phyloP scores from a whole-genome alignment of 164 flowering plant genomes.

The Aristolochia contorta region DNA sequence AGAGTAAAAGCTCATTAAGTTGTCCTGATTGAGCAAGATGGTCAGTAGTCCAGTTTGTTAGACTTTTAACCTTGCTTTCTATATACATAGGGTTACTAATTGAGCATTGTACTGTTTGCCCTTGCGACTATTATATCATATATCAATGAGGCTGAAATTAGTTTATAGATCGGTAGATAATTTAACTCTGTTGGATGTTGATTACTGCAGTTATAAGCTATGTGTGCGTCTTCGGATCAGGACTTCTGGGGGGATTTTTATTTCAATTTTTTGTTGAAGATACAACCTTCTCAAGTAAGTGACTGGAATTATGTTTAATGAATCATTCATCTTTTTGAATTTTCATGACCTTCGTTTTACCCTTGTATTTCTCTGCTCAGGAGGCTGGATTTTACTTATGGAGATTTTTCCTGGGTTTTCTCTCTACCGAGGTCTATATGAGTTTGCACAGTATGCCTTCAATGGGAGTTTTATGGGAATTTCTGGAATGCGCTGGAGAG shows the following conservation, averaged over 20 bases:
- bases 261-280: conserved; percentile 56
- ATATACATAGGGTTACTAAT: no score
- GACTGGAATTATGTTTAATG: neutral
- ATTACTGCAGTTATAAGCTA: conserved; percentile 52
- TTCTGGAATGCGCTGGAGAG: conserved; percentile 74
- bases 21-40: no score
- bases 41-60: no score
- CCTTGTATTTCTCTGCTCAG: conserved; percentile 19
- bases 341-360: neutral
- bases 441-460: conserved; percentile 57
- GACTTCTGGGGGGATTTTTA: conserved; percentile 66
- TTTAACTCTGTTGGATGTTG: neutral
- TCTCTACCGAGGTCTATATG: conserved; percentile 80
- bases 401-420: conserved; percentile 88
- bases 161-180: no score
- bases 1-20: no score
- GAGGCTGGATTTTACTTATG: conserved; percentile 59
- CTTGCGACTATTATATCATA: no score
- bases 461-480: conserved; percentile 47
- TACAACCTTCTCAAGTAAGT: conserved; percentile 79
- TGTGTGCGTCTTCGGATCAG: conserved; percentile 66
- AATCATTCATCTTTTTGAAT: neutral
- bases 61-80: no score
- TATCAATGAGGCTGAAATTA: no score
- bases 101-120: no score